Evolutionary conservation across 192 early-diverging fungal genomes (phyloP).

Genomic region (Coemansia sp.): DNA sequence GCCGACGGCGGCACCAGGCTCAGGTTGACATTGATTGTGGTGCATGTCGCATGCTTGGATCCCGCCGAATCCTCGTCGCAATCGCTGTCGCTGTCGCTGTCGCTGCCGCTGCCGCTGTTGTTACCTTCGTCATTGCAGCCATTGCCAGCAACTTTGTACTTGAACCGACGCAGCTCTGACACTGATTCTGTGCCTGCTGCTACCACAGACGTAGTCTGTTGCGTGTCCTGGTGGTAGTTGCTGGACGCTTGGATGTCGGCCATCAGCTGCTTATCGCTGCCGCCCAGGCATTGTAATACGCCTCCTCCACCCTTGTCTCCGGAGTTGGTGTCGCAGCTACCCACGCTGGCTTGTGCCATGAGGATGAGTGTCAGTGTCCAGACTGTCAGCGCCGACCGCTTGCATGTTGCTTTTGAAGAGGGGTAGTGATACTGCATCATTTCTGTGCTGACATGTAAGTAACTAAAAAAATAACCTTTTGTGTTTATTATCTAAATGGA

Average conservation of each 20-base stretch:
- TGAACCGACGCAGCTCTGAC: not conserved
- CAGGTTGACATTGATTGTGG: not conserved
- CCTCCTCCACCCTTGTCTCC: not conserved
- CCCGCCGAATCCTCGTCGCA: not conserved
- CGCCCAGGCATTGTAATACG: no score
- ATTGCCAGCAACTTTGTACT: not conserved
- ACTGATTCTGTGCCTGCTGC: not conserved
- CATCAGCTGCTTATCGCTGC: not conserved
- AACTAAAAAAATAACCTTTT: not conserved
- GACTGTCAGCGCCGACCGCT: slow-evolving; percentile 8
- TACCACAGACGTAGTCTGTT: not conserved
- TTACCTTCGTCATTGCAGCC: not conserved
- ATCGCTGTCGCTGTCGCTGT: slow-evolving; percentile 20
- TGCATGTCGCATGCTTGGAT: not conserved
- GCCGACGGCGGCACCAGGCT: not conserved
- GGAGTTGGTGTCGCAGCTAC: not conserved
- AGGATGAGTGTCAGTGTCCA: slow-evolving; percentile 17
- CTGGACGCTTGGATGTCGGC: not conserved
- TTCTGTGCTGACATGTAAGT: not conserved
- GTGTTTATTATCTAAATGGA: not conserved
- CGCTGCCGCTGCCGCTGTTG: slow-evolving; percentile 16
- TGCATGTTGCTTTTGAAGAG: not conserved
- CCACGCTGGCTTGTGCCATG: not conserved
- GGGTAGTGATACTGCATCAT: not conserved
- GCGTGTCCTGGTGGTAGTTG: not conserved